Conservation (phyloP, 2,329 filamentous ascomycete genomes). For the Diaporthe citrichinensis region DNA sequence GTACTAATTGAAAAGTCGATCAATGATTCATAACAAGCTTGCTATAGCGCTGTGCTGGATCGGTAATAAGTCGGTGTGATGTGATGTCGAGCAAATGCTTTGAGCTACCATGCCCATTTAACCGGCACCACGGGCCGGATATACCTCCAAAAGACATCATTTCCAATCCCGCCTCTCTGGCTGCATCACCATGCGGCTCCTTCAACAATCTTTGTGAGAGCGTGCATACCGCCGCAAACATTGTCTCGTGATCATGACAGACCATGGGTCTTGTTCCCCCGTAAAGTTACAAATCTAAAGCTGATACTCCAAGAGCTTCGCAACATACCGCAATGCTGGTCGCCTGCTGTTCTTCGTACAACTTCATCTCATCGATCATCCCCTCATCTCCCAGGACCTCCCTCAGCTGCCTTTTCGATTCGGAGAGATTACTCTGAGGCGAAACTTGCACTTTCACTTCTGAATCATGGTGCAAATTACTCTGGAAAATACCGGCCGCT, state of each 20-base stretch:
- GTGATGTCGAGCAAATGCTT: not conserved
- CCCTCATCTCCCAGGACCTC: slow-evolving; percentile 26
- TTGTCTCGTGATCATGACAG: not conserved
- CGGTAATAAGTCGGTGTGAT: not conserved
- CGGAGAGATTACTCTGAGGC: not conserved
- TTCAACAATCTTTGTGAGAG: not conserved
- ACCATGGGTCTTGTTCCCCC: not conserved
- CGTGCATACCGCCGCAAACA: not conserved
- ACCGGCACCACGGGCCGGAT: slow-evolving; percentile 10
- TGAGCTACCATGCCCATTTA: not conserved
- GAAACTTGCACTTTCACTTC: not conserved
- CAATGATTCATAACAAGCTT: slow-evolving; percentile 20
- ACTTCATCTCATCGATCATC: slow-evolving; percentile 34
- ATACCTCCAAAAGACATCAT: not conserved
- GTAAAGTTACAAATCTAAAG: not conserved
- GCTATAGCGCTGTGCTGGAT: not conserved
- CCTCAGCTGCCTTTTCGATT: slow-evolving; percentile 28
- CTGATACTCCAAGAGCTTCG: slow-evolving; percentile 13
- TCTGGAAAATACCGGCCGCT: slow-evolving; percentile 61
- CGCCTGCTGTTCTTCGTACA: slow-evolving; percentile 30
- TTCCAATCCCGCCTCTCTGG: no score
- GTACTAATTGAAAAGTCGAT: not conserved
- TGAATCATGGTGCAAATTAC: slow-evolving; percentile 35
- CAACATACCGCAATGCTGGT: slow-evolving; percentile 12
- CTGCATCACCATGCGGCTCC: not conserved